phyloP scores from a whole-genome alignment of 2,329 filamentous ascomycete species.

The Ramularia endophylla region DNA sequence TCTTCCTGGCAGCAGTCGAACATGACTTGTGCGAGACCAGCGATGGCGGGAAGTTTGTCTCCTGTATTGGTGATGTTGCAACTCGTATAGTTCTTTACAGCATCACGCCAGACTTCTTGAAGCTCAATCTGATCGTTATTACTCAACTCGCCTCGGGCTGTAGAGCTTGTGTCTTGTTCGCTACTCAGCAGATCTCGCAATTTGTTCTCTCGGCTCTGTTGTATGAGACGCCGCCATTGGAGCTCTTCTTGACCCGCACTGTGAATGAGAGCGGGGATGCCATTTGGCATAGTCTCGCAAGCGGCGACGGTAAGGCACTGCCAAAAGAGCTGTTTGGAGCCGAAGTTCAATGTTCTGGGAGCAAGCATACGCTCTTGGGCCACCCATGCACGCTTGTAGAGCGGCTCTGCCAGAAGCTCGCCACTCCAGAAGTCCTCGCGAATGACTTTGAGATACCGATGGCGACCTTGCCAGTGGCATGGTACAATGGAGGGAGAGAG shows the following conservation, averaged over 20 bases:
- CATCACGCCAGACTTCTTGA: conserved; percentile 7
- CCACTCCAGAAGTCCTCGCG: too few species aligned
- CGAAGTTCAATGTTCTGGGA: conserved; percentile 5
- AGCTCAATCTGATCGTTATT: too few species aligned
- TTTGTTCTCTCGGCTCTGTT: too few species aligned
- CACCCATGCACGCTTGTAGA: conserved; percentile 8
- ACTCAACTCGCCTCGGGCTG: too few species aligned
- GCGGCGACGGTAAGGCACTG: conserved; percentile 8
- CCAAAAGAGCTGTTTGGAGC: conserved; percentile 3
- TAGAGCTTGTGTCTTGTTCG: conserved; percentile 5
- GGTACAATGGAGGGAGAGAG: too few species aligned
- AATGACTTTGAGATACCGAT: conserved; percentile 2
- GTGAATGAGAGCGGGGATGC: background rate
- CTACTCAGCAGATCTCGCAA: background rate
- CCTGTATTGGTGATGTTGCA: conserved; percentile 3
- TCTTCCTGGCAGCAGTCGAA: too few species aligned
- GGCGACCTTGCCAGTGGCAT: too few species aligned
- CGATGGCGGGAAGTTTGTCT: conserved; percentile 11
- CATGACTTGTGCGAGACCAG: conserved; percentile 12
- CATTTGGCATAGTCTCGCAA: conserved; percentile 3
- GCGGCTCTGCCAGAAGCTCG: conserved; percentile 5
- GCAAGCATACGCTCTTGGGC: conserved; percentile 9
- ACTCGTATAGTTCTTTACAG: conserved; percentile 5
- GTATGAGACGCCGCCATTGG: too few species aligned
- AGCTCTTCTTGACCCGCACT: too few species aligned